phyloP scores from a whole-genome alignment of 2,329 filamentous ascomycete species.

The Coccinonectria pachysandricola region DNA sequence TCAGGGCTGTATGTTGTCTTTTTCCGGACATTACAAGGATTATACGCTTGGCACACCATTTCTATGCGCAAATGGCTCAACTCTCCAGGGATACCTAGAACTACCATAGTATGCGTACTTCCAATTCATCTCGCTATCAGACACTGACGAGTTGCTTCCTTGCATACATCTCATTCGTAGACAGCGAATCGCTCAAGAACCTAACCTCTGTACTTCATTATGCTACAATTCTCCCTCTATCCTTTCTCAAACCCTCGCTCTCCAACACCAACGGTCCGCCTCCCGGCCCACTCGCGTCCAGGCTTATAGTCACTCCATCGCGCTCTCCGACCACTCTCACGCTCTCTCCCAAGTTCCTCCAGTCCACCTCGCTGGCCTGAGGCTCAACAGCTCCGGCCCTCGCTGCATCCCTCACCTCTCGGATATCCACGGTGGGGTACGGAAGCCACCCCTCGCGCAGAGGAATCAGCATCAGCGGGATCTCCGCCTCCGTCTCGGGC shows the following conservation, averaged over 20 bases:
- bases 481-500: slow-evolving; percentile 42
- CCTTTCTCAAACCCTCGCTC: slow-evolving; percentile 33
- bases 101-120: no score
- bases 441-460: slow-evolving; percentile 68
- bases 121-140: no score
- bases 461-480: slow-evolving; percentile 70
- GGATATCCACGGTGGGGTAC: slow-evolving; percentile 70
- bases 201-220: no score
- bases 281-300: slow-evolving; percentile 55
- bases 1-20: no score
- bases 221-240: slow-evolving; percentile 28
- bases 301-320: slow-evolving; percentile 59
- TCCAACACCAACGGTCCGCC: slow-evolving; percentile 59
- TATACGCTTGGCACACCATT: no score
- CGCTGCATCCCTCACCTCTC: slow-evolving; percentile 37
- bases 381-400: slow-evolving; percentile 10
- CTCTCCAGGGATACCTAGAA: no score
- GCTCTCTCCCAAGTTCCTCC: slow-evolving; percentile 65
- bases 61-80: no score
- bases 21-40: no score
- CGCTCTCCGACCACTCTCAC: slow-evolving; percentile 65
- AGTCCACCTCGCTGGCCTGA: slow-evolving; percentile 64
- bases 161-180: no score
- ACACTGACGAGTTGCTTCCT: no score
- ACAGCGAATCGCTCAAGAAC: no score